Evolutionary conservation across 2,329 filamentous ascomycete genomes (phyloP).

Genomic region (Laburnicola sp.): DNA sequence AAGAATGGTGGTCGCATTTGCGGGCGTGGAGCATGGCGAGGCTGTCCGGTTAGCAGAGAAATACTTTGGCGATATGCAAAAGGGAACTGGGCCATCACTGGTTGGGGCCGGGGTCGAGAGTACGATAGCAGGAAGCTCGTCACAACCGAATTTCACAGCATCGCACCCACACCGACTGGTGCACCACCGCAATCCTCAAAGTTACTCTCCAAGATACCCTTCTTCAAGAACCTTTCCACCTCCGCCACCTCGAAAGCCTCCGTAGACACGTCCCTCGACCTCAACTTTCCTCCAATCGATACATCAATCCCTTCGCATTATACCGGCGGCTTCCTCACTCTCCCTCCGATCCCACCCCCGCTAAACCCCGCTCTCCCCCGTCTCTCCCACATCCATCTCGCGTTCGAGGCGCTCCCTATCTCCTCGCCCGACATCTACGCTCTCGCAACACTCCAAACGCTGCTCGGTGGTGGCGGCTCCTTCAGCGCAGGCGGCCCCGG

Average conservation of each 20-base stretch:
- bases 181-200: conserved; percentile 60
- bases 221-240: conserved; percentile 85
- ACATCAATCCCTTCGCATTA: conserved; percentile 74
- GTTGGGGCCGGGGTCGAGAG: conserved; percentile 34
- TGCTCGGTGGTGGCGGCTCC: conserved; percentile 92
- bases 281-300: conserved; percentile 54
- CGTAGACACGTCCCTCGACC: conserved; percentile 52
- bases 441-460: conserved; percentile 89
- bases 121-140: conserved; percentile 16
- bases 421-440: conserved; percentile 92
- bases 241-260: conserved; percentile 67
- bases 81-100: conserved; percentile 51
- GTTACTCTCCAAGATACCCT: conserved; percentile 80
- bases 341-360: conserved; percentile 78
- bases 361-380: conserved; percentile 75
- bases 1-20: conserved; percentile 91
- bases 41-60: conserved; percentile 79
- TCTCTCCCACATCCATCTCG: conserved; percentile 91
- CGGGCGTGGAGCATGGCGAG: conserved; percentile 79
- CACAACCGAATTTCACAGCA: conserved; percentile 54
- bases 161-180: conserved; percentile 40
- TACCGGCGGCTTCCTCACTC: conserved; percentile 88
- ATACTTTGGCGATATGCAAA: conserved; percentile 90
- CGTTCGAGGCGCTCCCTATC: conserved; percentile 93
- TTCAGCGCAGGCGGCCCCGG: conserved; percentile 96